Conservation (phyloP, 2,329 filamentous ascomycete genomes). For the Raffaelea arxii region DNA sequence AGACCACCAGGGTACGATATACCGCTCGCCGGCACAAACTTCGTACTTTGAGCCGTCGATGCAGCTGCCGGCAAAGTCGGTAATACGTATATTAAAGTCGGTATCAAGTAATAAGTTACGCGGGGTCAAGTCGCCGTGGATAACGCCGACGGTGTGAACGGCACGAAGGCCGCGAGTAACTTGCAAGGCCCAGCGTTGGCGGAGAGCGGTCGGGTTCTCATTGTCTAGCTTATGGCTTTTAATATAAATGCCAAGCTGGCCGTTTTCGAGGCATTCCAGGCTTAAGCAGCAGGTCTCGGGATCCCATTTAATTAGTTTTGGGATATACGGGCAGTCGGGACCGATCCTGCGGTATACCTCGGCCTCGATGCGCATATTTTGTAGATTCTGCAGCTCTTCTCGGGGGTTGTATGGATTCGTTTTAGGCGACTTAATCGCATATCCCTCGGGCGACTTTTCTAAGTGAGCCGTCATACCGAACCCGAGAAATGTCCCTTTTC, state of each 20-base stretch:
- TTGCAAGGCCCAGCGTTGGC: not conserved
- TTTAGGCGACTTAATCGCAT: not conserved
- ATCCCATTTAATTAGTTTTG: not conserved
- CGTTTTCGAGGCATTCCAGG: not conserved
- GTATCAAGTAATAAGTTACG: not conserved
- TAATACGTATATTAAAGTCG: not conserved
- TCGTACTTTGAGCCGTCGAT: not conserved
- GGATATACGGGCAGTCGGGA: not conserved
- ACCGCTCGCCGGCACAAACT: not conserved
- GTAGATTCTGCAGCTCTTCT: not conserved
- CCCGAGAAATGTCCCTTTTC: not conserved
- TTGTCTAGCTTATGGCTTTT: not conserved
- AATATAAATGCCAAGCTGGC: not conserved
- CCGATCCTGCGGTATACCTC: not conserved
- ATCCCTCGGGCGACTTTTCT: not conserved
- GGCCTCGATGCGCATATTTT: not conserved
- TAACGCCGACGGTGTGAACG: not conserved
- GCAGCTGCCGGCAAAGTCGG: slow-evolving; percentile 1
- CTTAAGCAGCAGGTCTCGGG: not conserved
- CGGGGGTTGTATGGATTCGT: not conserved
- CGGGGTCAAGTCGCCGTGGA: not conserved
- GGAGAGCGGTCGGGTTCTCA: not conserved
- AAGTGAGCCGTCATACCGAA: not conserved
- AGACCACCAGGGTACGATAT: not conserved
- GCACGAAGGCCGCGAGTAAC: not conserved